Percentiles rank a stretch among this genome's conserved stretches.
Conservation (phyloP, 31 red algal genomes). For the Endocladia muricata region DNA sequence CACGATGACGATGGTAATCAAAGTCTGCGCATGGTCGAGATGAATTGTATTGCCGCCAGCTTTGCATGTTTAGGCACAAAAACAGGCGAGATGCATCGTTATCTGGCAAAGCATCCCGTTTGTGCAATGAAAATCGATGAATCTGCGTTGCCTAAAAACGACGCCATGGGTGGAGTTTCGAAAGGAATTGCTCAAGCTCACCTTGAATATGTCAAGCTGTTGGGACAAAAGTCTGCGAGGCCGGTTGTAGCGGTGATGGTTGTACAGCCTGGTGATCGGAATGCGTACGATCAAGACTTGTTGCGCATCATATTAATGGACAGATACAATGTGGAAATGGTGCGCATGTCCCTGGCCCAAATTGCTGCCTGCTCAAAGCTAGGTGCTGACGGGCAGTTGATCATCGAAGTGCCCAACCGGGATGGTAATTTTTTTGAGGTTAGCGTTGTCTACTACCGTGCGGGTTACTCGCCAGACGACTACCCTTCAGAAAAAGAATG, state of each 20-base stretch:
- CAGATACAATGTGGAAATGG: slow-evolving; percentile 38
- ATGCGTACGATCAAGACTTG: slow-evolving; percentile 82
- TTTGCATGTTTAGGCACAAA: slow-evolving; percentile 76
- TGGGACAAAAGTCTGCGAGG: neutral
- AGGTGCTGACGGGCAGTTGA: neutral
- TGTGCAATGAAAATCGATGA: neutral
- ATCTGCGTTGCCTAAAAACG: slow-evolving; percentile 53
- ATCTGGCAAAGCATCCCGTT: slow-evolving; percentile 2
- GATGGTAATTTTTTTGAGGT: slow-evolving; percentile 5
- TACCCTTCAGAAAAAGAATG: slow-evolving; percentile 77
- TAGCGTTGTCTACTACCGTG: slow-evolving; percentile 93
- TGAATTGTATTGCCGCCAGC: slow-evolving; percentile 86
- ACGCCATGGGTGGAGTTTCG: slow-evolving; percentile 42
- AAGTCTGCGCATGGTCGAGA: slow-evolving; percentile 66
- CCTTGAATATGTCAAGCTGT: slow-evolving; percentile 15
- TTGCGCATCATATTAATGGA: slow-evolving; percentile 53
- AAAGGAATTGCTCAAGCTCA: slow-evolving; percentile 70
- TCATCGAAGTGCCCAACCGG: neutral
- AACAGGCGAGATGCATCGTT: slow-evolving; percentile 21
- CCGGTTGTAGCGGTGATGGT: slow-evolving; percentile 73
- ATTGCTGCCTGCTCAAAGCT: slow-evolving; percentile 18
- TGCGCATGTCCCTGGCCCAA: slow-evolving; percentile 58
- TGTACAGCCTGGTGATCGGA: slow-evolving; percentile 83
- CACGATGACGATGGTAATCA: slow-evolving; percentile 11
- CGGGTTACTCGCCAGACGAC: slow-evolving; percentile 88